These are phyloP conservation scores for Penicillium turbatum DNA, from an alignment of 495 filamentous ascomycete species.

Conservation along the genomic window DNA sequence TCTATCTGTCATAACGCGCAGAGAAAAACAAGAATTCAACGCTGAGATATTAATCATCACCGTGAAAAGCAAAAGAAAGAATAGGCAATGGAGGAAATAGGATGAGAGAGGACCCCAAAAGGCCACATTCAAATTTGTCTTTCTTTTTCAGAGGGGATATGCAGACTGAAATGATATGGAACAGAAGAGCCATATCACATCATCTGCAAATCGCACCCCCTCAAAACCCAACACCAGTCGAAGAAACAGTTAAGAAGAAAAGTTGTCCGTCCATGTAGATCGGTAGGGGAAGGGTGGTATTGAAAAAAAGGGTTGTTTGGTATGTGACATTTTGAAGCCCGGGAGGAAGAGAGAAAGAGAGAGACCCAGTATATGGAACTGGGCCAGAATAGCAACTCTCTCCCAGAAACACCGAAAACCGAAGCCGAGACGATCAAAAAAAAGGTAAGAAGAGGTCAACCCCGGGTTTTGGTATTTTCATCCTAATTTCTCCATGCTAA, in stretches of 20 bases:
- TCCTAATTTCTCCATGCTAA: constrained; percentile 35
- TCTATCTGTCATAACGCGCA: constrained; percentile 28
- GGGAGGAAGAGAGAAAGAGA: constrained; percentile 13
- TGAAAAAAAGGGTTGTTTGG: constrained; percentile 24
- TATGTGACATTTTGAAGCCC: constrained; percentile 35
- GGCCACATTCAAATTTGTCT: constrained; percentile 24
- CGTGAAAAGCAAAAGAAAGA: constrained; percentile 15
- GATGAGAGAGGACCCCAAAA: constrained; percentile 13
- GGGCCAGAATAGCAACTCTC: constrained; percentile 11
- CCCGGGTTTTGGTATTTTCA: constrained; percentile 30
- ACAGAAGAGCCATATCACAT: constrained; percentile 19
- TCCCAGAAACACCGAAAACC: constrained; percentile 7
- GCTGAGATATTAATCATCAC: constrained; percentile 14
- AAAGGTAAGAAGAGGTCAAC: constrained; percentile 11
- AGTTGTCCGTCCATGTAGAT: constrained; percentile 1
- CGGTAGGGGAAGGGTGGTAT: constrained; percentile 11
- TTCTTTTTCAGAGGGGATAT: constrained; percentile 7
- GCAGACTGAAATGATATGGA: constrained; percentile 6
- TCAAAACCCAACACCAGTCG: constrained; percentile 6
- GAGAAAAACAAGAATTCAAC: constrained; percentile 12
- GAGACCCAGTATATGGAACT: constrained; percentile 1
- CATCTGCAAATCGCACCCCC: constrained; percentile 8
- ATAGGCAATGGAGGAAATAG: constrained; percentile 12
- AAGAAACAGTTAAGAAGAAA: constrained; percentile 5
- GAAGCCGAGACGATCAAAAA: constrained; percentile 9